Evolutionary conservation across 805 yeast species (phyloP), one percentile per base, ranked within the genome.

Genomic region (Wickerhamomyces chambardii): DNA sequence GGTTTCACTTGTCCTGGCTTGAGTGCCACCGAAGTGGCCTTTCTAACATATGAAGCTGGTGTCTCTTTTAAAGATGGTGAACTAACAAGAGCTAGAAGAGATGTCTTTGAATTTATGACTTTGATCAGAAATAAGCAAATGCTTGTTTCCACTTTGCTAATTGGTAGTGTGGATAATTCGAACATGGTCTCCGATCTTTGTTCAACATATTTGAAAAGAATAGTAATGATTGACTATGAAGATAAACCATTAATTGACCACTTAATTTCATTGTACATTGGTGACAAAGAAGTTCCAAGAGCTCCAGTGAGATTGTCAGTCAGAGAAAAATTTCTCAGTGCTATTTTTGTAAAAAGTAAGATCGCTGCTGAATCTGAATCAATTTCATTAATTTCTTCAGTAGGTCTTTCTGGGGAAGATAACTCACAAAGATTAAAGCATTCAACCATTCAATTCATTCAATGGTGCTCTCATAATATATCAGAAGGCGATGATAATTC

Each of bases 31-130:
- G 86, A 81, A 29, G 68, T 72, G 15, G 52, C 71, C 1, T 84
- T 79, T 45, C 73, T 85, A 45, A 79, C 85, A 0, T 68, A 66
- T 36, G 73, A 73, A 42, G 85, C 90, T 3, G 90, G 89, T 19
- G 71, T 77, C 1, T 54, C 70, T 0, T 77, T 72, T 47, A 71
- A 71, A 35, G 58, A 62, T 6, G 65, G 64, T 0, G 74, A 70
- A 15, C 53, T 84, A 29, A 42, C 57, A 2, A 45, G 38, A 6
- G 64, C 59, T 33, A 75, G 70, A 40, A 41, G 37, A 6, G 61
- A 67, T 10, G 59, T 73, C 1, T 32, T 71, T 40, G 45, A 65
- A 45, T 56, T 80, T 51, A 33, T 62, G 40, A 31, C 50, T 10
- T 15, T 55, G 6, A 48, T 62, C 21, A 46, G 51, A 15, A 46